A percentile compares a stretch with the other conserved stretches of the same genome.
These are phyloP conservation scores for Carex sylvatica DNA, from an alignment of 202 grass and related monocot genomes.

Conservation along the genomic window DNA sequence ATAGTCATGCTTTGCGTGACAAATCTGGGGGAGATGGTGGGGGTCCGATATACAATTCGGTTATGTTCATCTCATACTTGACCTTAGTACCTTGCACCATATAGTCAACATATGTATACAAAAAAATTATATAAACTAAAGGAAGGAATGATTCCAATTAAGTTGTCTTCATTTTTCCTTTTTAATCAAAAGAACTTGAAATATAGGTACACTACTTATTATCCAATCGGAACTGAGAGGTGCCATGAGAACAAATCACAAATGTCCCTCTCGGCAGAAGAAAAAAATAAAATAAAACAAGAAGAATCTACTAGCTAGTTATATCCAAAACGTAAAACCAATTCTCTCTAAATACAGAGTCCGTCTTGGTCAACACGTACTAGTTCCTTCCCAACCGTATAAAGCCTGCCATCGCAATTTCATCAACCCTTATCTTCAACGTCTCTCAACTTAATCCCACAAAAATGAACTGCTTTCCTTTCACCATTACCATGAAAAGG, in stretches of 20 bases:
- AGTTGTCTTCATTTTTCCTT: not conserved
- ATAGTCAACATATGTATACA: not conserved
- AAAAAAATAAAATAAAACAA: not conserved
- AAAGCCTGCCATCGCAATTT: not conserved
- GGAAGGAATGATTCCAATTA: not conserved
- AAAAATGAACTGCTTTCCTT: not conserved
- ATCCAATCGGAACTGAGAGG: not conserved
- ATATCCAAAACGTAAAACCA: slow-evolving; percentile 7
- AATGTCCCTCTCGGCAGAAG: too few species aligned
- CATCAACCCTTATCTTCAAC: not conserved
- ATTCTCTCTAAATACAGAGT: slow-evolving; percentile 21
- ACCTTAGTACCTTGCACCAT: not conserved
- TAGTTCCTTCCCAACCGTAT: slow-evolving; percentile 8
- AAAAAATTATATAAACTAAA: not conserved
- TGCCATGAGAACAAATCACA: too few species aligned
- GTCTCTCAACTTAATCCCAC: not conserved
- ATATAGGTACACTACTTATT: not conserved
- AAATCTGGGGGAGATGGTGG: too few species aligned
- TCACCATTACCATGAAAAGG: not conserved
- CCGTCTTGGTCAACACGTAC: not conserved
- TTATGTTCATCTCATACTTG: too few species aligned
- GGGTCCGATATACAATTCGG: too few species aligned
- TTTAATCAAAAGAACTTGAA: not conserved
- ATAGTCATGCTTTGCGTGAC: too few species aligned
- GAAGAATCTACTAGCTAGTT: not conserved